Evolutionary conservation across 2,329 filamentous ascomycete species (phyloP), one percentile per base, ranked within the genome.

Genomic region (Sclerotinia glacialis): DNA sequence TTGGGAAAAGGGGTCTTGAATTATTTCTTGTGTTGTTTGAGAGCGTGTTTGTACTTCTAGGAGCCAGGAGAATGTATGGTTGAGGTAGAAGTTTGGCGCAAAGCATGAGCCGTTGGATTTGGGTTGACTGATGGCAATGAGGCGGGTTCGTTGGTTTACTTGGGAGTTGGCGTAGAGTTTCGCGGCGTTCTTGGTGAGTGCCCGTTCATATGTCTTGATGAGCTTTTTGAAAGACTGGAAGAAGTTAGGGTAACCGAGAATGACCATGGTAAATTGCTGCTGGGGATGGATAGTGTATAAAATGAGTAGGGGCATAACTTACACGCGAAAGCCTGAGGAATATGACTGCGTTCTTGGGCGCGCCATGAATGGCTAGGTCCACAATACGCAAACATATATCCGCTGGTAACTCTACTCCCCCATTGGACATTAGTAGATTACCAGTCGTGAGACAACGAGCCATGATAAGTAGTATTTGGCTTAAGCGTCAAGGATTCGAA

Each of bases 331-430:
- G 54, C 21, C 21, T 44, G n/a, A 66, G 18, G 37, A 66, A 26
- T 2, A 34, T 52, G 8, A 47, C 34, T 8, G 40, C 40, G 6
- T 47, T 59, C 47, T 66, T 66, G 4, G 56, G 46, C 6, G 50
- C 37, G 23, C 34, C 28, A 37, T 44, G 31, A 26, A 66, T 34
- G 11, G 37, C 26, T 16, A 60, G 28, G 9, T 62, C 64, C 37
- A 61, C 31, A 21, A 66, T n/a, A 12, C 55, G 40, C 55, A 66
- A 12, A 23, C 64, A 66, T 18, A 66, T 44, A 42, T 66, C 64
- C 5, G 55, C 34, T 21, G 53, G 47, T 56, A 66, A 46, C 2
- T 53, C 44, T 21, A 54, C 28, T 23, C 64, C 55, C 6, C 37
- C 28, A 11, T n/a, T 31, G n/a, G 64, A 61, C 16, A 37, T 26